Conservation (phyloP, 257 asterid species). For the Przewalskia tangutica region DNA sequence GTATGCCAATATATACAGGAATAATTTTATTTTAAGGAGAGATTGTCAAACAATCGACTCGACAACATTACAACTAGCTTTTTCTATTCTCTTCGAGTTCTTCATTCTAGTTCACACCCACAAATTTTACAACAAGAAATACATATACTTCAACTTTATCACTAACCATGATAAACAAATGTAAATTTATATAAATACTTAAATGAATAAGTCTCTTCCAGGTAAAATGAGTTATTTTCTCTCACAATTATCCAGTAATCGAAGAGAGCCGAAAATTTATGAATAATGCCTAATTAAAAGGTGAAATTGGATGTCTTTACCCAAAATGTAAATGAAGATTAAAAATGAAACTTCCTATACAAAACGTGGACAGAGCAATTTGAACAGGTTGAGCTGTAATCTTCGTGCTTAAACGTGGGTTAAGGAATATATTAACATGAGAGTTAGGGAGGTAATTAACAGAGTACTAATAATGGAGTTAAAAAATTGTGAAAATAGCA, state of each 20-base stretch:
- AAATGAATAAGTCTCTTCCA: too few species aligned
- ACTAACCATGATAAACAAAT: neutral
- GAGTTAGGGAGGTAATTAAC: conserved; percentile 8
- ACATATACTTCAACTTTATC: too few species aligned
- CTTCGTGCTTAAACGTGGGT: conserved; percentile 93
- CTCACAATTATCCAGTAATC: neutral
- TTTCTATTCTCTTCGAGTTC: too few species aligned
- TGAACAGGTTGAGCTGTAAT: conserved; percentile 60
- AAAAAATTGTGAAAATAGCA: neutral
- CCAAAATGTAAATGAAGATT: neutral
- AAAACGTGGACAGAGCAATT: conserved; percentile 41
- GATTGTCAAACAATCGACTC: too few species aligned
- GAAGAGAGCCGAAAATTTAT: neutral
- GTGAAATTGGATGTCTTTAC: neutral
- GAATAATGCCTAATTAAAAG: neutral
- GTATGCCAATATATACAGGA: too few species aligned
- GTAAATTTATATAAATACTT: too few species aligned
- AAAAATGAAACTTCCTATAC: neutral
- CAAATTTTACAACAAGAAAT: too few species aligned
- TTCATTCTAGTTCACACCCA: too few species aligned
- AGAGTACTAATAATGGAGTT: conserved; percentile 20
- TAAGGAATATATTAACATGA: conserved; percentile 83
- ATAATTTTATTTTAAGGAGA: too few species aligned
- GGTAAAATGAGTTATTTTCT: neutral
- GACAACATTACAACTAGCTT: too few species aligned